Evolutionary conservation across 257 asterid species (phyloP).

Genomic region (Solanum arcanum): DNA sequence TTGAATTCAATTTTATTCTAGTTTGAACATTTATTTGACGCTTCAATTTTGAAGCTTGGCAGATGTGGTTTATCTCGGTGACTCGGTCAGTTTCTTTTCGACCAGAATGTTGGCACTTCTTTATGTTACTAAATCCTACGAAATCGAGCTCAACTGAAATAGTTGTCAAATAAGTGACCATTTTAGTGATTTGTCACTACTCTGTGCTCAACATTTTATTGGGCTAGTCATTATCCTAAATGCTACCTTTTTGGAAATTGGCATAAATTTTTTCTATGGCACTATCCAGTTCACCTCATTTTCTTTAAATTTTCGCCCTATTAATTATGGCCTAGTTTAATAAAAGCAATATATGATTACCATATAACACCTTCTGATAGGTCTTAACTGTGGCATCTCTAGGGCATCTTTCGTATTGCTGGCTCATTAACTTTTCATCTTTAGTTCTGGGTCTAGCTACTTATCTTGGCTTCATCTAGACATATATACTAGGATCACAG

Average conservation of each 20-base stretch:
- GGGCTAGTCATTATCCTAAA: not conserved
- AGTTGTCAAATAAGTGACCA: not conserved
- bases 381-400: not conserved
- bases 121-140: not conserved
- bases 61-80: not conserved
- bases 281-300: not conserved
- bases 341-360: not conserved
- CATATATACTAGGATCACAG: not conserved
- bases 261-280: not conserved
- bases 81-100: not conserved
- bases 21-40: not conserved
- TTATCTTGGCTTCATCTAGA: not conserved
- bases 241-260: not conserved
- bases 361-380: not conserved
- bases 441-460: not conserved
- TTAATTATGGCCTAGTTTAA: not conserved
- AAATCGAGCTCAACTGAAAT: not conserved
- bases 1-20: not conserved
- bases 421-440: not conserved
- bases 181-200: not conserved
- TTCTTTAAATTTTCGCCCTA: not conserved
- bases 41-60: not conserved
- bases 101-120: not conserved
- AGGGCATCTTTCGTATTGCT: not conserved
- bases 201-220: not conserved